Evolutionary conservation across 2,329 filamentous ascomycete genomes (phyloP), one percentile per base, ranked within the genome.

Genomic region (Trichoderma asperellum): DNA sequence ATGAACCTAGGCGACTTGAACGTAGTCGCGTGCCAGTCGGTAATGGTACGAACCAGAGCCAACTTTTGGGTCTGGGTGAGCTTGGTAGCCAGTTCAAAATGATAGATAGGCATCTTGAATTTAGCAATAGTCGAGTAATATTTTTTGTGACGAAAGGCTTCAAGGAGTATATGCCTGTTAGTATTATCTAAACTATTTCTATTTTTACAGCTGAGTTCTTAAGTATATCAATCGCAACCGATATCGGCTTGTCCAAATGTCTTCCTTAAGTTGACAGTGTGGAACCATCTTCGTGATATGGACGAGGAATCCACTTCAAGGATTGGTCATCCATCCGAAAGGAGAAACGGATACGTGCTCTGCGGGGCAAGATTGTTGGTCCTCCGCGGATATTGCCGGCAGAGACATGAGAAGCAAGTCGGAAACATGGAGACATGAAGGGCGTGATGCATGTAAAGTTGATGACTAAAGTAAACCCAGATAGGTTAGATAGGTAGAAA

Each of bases 1-100:
- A 70, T 70, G 34, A 70, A 70, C 5, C 59, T 55, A 16, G 69
- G 69, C 21, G 69, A 43, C 7, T 58, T 69, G 21, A 70, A 70
- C 2, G 69, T 70, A n/a, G 59, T 69, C 43, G 69, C 66, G 21
- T 70, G 69, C 69, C 69, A 70, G 32, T 70, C 69, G 1, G 69
- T 70, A 18, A 70, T 70, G 14, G 34, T 47, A 7, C 60, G 67
- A 10, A 57, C 65, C 35, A 70, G 59, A 52, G 62, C 56, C 63
- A 70, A 16, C 35, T 70, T 70, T n/a, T 70, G 68, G 24, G 56
- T 16, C 47, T 70, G 68, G 14, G 55, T 59, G 4, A 70, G 62
- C 35, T 68, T 66, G 47, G 37, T 70, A 53, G 63, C 68, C 14
- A 68, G 68, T 55, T 70, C 68, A 24, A 70, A 70, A 12, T 70